Evolutionary conservation across 768 basidiomycete genomes (phyloP).

Genomic region (Lentinula boryana): DNA sequence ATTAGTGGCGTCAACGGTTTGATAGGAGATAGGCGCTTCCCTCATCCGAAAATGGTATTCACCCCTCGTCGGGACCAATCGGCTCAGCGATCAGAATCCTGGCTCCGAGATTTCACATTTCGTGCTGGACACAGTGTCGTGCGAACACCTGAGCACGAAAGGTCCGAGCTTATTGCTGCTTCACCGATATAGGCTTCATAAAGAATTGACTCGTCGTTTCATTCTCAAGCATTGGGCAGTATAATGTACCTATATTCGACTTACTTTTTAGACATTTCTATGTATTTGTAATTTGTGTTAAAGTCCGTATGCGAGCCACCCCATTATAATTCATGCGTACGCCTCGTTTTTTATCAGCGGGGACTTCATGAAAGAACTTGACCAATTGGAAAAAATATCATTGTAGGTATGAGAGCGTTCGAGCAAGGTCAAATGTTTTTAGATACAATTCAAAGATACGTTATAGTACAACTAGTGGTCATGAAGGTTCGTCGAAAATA

Average conservation of each 20-base stretch:
- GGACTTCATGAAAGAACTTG: too few species aligned
- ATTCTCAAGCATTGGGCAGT: background rate
- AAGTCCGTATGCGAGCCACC: background rate
- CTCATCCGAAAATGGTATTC: slow-evolving; percentile 23
- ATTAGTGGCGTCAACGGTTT: slow-evolving; percentile 66
- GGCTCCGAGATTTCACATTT: slow-evolving; percentile 4
- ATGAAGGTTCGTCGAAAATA: background rate
- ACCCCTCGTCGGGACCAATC: slow-evolving; percentile 1
- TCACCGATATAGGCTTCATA: background rate
- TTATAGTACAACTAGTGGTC: background rate
- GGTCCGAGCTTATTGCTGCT: slow-evolving; percentile 1
- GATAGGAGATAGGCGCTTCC: slow-evolving; percentile 46
- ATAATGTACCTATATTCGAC: background rate
- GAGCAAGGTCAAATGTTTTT: too few species aligned
- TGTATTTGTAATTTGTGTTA: background rate
- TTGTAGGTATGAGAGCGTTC: too few species aligned
- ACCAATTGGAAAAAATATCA: too few species aligned
- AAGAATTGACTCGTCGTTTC: background rate
- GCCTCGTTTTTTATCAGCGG: too few species aligned
- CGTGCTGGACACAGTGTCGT: slow-evolving; percentile 2
- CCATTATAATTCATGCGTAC: background rate
- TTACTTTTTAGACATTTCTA: background rate
- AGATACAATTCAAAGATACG: background rate
- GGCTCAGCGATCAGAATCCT: slow-evolving; percentile 1
- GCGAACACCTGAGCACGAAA: slow-evolving; percentile 1